Evolutionary conservation across 1,139 yeast species (phyloP).

Genomic region (Chernovozyma sophiae-reginae): DNA sequence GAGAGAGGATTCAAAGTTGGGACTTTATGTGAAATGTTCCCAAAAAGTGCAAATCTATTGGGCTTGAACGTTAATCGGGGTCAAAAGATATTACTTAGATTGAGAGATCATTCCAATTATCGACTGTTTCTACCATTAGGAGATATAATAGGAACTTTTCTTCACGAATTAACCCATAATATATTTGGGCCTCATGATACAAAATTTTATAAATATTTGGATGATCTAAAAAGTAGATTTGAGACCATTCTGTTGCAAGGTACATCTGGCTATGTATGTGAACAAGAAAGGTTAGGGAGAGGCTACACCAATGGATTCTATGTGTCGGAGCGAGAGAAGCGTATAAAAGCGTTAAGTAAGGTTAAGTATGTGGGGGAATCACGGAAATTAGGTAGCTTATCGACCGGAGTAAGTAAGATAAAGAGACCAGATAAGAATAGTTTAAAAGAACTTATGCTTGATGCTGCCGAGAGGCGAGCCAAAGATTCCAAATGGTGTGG

Average conservation of each 20-base stretch:
- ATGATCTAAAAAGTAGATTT: conserved; percentile 55
- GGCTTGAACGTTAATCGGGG: conserved; percentile 92
- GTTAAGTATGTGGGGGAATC: conserved; percentile 38
- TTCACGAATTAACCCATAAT: conserved; percentile 88
- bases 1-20: conserved; percentile 64
- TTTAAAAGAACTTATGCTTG: conserved; percentile 48
- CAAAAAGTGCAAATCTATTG: conserved; percentile 60
- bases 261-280: conserved; percentile 33
- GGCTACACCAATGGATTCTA: conserved; percentile 13
- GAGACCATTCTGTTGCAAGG: conserved; percentile 48
- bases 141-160: conserved; percentile 72
- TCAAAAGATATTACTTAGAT: conserved; percentile 63
- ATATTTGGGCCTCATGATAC: conserved; percentile 75
- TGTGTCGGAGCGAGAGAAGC: conserved; percentile 30
- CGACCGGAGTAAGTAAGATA: conserved; percentile 9
- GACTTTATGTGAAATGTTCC: conserved; percentile 76
- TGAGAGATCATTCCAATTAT: conserved; percentile 58
- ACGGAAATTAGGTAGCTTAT: conserved; percentile 27
- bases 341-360: conserved; percentile 35
- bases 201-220: conserved; percentile 62
- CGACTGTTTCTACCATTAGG: conserved; percentile 60
- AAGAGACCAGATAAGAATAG: not conserved
- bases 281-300: conserved; percentile 52
- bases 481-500: conserved; percentile 57
- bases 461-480: conserved; percentile 66